Base-by-base conservation (phyloP, 2,329 filamentous ascomycete genomes). In the Colletotrichum scovillei region DNA sequence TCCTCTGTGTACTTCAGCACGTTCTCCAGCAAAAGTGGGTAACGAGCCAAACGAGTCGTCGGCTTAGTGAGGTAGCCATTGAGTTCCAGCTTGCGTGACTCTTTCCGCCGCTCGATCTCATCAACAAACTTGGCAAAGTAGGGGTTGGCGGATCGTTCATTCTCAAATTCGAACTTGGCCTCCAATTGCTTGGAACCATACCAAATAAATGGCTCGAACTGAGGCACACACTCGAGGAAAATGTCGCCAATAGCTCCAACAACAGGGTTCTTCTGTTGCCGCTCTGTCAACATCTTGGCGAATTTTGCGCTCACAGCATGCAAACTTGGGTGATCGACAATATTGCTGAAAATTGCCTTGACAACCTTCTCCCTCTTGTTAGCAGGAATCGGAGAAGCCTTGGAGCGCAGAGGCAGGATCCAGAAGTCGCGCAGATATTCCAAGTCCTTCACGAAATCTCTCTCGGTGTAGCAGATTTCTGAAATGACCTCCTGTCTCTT, bases 11-110 rank as follows among this genome's bases (percentile, higher is more conserved):
- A 94, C 81, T 98, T 99, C 76, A 95, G 85, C 49, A 98, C 94
- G 76, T 95, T 95, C 78, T 98, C 97, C 19, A 99, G 87, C 14
- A 99, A 87, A 49, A 99, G 86, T 4, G 97, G 97, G 82, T 99
- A 99, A 82, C 97, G 91, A 55, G 97, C 97, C 78, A 99, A 86
- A 86, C 97, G 92, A 22, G 97, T 99, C 1, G 97, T 99, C 1
- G 97, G 97, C 83, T 99, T 99, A 9, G 97, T 99, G 65, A 99
- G 87, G 80, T 99, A 99, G 77, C 97, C 97, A 82, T 99, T 99
- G 72, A 99, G 87, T 83, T 99, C 97, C 59, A 99, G 88, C 84
- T 99, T 99, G 76, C 97, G 91, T 6, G 96, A 98, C 82, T 99
- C 97, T 82, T 98, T 98, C 77, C 97, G 90, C 72, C 97, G 90